phyloP scores from a whole-genome alignment of 1,284 basidiomycete species.

The Cryptococcus floricola region DNA sequence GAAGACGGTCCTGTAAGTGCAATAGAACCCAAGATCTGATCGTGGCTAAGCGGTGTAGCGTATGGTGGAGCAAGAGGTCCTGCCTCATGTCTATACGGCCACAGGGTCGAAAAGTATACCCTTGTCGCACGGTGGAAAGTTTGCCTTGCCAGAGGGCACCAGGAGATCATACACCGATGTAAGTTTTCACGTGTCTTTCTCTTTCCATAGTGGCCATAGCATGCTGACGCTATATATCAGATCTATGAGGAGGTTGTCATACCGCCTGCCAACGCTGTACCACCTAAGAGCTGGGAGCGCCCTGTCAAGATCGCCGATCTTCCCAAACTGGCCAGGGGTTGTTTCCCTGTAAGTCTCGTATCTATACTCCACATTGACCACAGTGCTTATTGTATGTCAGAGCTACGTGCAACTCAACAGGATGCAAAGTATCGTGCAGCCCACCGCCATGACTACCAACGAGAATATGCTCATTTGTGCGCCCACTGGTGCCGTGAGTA shows the following conservation, averaged over 20 bases:
- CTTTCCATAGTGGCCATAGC: constrained; percentile 28
- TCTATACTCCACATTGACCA: not conserved
- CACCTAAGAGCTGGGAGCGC: constrained; percentile 68
- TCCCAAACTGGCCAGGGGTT: constrained; percentile 74
- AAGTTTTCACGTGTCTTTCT: constrained; percentile 10
- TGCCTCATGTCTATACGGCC: constrained; percentile 84
- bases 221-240: constrained; percentile 15
- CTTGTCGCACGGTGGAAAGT: constrained; percentile 66
- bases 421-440: constrained; percentile 92
- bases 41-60: constrained; percentile 38
- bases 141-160: constrained; percentile 81
- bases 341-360: constrained; percentile 67
- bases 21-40: not conserved
- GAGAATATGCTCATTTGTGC: constrained; percentile 97
- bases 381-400: constrained; percentile 47
- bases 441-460: constrained; percentile 87
- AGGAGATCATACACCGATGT: constrained; percentile 65
- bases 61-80: constrained; percentile 57
- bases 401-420: constrained; percentile 86
- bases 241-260: constrained; percentile 72
- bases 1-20: constrained; percentile 28
- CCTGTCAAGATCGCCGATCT: constrained; percentile 71
- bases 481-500: constrained; percentile 84
- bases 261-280: constrained; percentile 77
- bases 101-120: constrained; percentile 60